Base-by-base conservation (phyloP, 352 stramenopile genomes). In the Phytopythium sindhum region DNA sequence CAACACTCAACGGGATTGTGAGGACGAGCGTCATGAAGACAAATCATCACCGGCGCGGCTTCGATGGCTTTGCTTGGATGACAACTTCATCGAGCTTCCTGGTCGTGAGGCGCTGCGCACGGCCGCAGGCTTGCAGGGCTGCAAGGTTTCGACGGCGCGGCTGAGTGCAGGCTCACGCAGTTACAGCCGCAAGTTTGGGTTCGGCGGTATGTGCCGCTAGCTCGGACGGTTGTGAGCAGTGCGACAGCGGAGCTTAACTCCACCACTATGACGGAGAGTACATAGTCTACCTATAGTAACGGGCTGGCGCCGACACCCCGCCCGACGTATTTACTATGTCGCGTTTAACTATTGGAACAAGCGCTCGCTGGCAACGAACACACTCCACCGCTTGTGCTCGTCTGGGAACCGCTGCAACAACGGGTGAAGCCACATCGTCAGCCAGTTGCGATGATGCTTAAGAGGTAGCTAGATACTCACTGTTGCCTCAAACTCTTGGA, bases 11-110 rank as follows among this genome's bases (percentile, higher is more conserved):
- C 17, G 12, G 2, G 44, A n/a, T 15, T 4, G 44, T n/a, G 21
- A 50, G 5, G n/a, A 19, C 44, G n/a, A 50, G n/a, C 44, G 9
- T 11, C 2, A 6, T 52, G 23, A 1, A 9, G 45, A 29, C 4
- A 28, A 29, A 26, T 17, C 23, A 4, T 21, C 29, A 1, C 12
- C 54, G 12, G 0, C 21, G 35, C 35, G 23, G 35, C 44, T 77
- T 39, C 67, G 59, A 26, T 67, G 53, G 44, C 50, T 77, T 17
- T 54, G 73, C 42, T 23, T 77, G 54, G 66, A 77, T 28, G 69
- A 77, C 60, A 77, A 77, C 52, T 77, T 77, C 33, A 74, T 77
- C 41, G 67, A 65, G 5, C 63, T 60, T 42, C 60, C 67, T 42
- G 69, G 67, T 7, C 52, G 64, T 2, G 61, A 69, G 48, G 70